Evolutionary conservation across 2,329 filamentous ascomycete species (phyloP).

Genomic region (Hortaea werneckii): DNA sequence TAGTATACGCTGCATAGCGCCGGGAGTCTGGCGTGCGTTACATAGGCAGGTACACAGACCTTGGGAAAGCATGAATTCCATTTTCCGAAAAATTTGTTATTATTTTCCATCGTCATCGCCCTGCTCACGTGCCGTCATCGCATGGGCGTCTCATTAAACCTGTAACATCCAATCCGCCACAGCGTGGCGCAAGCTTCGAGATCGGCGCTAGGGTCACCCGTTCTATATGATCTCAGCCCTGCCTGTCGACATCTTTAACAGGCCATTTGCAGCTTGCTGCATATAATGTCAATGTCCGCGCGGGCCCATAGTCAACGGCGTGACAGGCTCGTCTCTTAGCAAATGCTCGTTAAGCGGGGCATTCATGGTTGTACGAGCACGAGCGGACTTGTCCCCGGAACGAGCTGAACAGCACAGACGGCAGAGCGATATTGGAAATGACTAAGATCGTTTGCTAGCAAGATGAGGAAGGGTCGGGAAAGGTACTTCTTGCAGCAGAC

Average conservation of each 20-base stretch:
- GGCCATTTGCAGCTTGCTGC: background rate
- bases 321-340: too few relatives aligned
- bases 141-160: background rate
- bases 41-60: background rate
- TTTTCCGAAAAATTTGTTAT: background rate
- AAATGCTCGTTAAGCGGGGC: too few relatives aligned
- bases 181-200: background rate
- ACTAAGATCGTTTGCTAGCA: conserved; percentile 1
- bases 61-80: background rate
- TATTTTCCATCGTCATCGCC: background rate
- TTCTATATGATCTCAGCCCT: background rate
- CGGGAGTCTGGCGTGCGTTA: conserved; percentile 1
- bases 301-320: too few relatives aligned
- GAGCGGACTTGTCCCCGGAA: background rate
- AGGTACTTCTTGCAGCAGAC: background rate
- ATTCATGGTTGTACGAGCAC: background rate
- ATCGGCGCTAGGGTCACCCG: background rate
- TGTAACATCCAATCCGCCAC: background rate
- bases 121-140: background rate
- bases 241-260: background rate
- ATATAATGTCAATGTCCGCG: background rate
- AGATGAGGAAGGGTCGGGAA: conserved; percentile 1
- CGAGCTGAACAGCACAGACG: background rate
- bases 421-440: background rate
- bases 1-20: conserved; percentile 1